These are phyloP conservation scores for Leccinum imitatum DNA, from an alignment of 768 basidiomycete species.

Conservation along the genomic window DNA sequence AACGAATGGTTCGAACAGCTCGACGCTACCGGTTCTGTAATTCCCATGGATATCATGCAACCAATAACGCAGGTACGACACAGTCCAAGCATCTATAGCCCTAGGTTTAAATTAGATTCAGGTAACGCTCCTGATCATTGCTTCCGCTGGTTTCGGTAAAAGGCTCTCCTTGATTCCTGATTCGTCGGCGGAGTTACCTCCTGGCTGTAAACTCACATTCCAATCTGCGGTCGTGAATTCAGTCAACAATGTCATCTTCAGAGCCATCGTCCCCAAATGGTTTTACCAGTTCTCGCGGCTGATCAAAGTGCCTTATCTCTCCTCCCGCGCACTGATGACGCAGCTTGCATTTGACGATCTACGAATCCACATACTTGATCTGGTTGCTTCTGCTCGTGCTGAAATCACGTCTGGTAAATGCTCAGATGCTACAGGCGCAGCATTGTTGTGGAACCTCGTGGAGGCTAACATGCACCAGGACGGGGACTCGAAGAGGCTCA, in stretches of 20 bases:
- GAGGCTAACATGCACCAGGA: conserved; percentile 46
- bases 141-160: conserved; percentile 43
- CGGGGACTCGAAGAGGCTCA: conserved; percentile 31
- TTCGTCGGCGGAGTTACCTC: conserved; percentile 20
- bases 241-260: conserved; percentile 27
- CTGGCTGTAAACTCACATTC: conserved; percentile 37
- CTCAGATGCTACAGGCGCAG: conserved; percentile 28
- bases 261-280: conserved; percentile 35
- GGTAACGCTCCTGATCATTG: conserved; percentile 40
- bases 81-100: background rate
- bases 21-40: conserved; percentile 23
- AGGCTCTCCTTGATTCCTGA: conserved; percentile 36
- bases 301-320: conserved; percentile 38
- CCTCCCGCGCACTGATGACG: conserved; percentile 30
- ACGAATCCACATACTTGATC: conserved; percentile 39
- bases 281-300: conserved; percentile 25
- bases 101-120: conserved; percentile 8
- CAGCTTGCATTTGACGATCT: conserved; percentile 38
- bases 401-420: conserved; percentile 33
- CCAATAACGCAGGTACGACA: conserved; percentile 16
- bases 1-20: conserved; percentile 45
- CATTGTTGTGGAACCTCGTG: conserved; percentile 45
- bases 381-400: conserved; percentile 39
- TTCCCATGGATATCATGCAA: conserved; percentile 19
- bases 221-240: conserved; percentile 33